Percentiles rank a stretch among this genome's conserved stretches.
Conservation (phyloP, 129 eudicot genomes). For the carrot (Daucus carota) region DH1_v3.0 NC_030388.2:28475501-28476000, state of each 20-base stretch:
- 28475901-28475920: too few relatives aligned
- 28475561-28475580: background rate
- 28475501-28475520: background rate
- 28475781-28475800: background rate
- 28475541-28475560: background rate
- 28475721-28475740: slow-evolving; percentile 3
- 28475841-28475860: slow-evolving; percentile 12
- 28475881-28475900: background rate
- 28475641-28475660: background rate
- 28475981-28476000: too few relatives aligned
- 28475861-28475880: background rate
- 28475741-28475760: background rate
- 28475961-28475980: too few relatives aligned
- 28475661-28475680: background rate
- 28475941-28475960: too few relatives aligned
- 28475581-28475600: background rate
- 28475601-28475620: background rate
- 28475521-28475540: background rate
- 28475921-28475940: background rate
- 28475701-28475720: background rate
- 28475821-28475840: background rate
- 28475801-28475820: background rate
- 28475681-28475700: slow-evolving; percentile 1
- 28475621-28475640: background rate
- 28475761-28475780: slow-evolving; percentile 8